Evolutionary conservation across 148 eudicot species (phyloP), one percentile per base, ranked within the genome.

Genomic region (Diospyros lotus): DNA sequence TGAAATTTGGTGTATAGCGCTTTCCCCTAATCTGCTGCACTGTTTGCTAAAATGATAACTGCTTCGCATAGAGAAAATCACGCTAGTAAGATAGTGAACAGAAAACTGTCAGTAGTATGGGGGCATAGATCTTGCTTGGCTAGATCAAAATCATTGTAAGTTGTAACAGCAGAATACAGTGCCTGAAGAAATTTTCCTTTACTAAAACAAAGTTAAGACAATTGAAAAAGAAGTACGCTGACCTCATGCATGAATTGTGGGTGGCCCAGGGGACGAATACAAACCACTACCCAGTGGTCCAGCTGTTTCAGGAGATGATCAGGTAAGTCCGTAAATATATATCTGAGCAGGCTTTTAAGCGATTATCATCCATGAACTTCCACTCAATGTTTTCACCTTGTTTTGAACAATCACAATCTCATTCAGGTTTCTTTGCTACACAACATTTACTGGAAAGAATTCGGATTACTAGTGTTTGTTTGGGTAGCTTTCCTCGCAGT

Each of bases 401-500:
- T 8, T 53, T 61, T 77, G 60, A 77, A 58, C 44, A 14, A 40
- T 13, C 63, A 12, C 1, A 46, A 42, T 75, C 44, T 42, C 55
- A 14, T 51, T 56, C 87, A 92, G 94, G 92, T 88, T 61, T 61
- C 89, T 14, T 45, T 89, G 41, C 38, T 81, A 1, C 39, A 79
- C 73, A 92, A 89, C 76, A 74, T 92, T 56, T 85, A 76, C 75
- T 92, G 97, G 97, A 87, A 89, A 79, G 90, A 92, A 71, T 74
- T 89, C 2, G 70, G 80, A 42, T 74, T 89, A 55, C 90, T 92
- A 42, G 59, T 81, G 17, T 83, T 80, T 55, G 94, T 92, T 64
- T 92, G 97, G 97, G 71, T 89, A 5, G 84, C 89, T 11, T 88
- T 90, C 65, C 94, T 92, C 40, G 75, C 73, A 11, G 72, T 92